These are phyloP conservation scores for Saturnispora sekii DNA, from an alignment of 805 yeast genomes.

Conservation along the genomic window DNA sequence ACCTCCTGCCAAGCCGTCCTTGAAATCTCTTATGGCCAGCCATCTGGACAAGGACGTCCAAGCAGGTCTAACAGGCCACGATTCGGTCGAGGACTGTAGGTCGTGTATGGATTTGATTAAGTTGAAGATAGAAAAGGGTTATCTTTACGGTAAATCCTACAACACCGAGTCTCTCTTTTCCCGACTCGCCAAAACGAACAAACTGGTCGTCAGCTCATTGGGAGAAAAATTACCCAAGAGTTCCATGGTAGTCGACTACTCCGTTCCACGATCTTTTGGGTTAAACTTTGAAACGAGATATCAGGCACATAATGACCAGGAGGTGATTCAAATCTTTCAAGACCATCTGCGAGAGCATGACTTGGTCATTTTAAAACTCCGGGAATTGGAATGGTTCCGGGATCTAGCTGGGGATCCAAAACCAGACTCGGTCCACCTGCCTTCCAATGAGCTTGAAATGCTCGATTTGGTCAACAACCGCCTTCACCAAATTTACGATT, in stretches of 20 bases:
- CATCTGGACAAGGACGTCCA: conserved; percentile 57
- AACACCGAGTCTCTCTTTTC: conserved; percentile 35
- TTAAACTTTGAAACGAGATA: conserved; percentile 25
- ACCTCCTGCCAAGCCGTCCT: conserved; percentile 68
- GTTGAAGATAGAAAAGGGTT: conserved; percentile 59
- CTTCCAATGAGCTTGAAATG: conserved; percentile 12
- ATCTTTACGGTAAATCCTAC: conserved; percentile 46
- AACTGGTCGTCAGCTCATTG: conserved; percentile 13
- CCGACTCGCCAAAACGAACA: conserved; percentile 24
- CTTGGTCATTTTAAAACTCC: conserved; percentile 44
- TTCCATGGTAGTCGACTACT: conserved; percentile 20
- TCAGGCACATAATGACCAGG: conserved; percentile 50
- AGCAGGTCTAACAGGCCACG: conserved; percentile 58
- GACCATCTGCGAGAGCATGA: conserved; percentile 32
- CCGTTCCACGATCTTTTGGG: conserved; percentile 11
- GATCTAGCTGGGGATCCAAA: conserved; percentile 17
- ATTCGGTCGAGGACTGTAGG: conserved; percentile 75
- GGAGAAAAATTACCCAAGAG: conserved; percentile 22
- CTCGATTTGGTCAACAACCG: conserved; percentile 33
- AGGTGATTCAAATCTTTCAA: conserved; percentile 36
- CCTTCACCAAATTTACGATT: conserved; percentile 38
- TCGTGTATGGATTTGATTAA: conserved; percentile 74
- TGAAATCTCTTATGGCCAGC: conserved; percentile 56
- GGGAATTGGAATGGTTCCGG: conserved; percentile 45
- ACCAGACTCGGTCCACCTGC: conserved; percentile 9